Evolutionary conservation across 352 stramenopile genomes (phyloP), one percentile per base, ranked within the genome.

Genomic region (Peronospora farinosa): DNA sequence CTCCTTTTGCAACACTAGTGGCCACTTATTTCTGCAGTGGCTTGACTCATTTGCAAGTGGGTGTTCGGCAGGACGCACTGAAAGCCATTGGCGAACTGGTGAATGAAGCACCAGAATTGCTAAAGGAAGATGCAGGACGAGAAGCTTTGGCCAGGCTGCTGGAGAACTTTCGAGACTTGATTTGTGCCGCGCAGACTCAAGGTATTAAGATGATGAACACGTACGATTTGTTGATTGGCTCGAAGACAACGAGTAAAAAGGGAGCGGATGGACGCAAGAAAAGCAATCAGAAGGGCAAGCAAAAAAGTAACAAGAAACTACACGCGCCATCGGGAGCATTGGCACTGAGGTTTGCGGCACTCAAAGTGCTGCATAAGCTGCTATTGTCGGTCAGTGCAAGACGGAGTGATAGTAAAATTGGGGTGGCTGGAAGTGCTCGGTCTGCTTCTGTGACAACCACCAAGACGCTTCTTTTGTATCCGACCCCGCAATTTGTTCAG

Each of bases 11-110:
- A 10, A 78, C 71, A 47, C 75, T 92, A 16, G 71, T 92, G 13
- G 47, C 65, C 7, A 79, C 86, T 39, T 92, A 88, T 53, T 84
- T 88, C 46, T 88, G 74, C 69, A 89, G 77, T 41, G 81, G 81
- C 0, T 46, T 92, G 37, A 92, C 81, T 21, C 81, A 92, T 38
- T 47, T 92, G 37, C 80, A 92, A 55, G 54, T 85, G 25, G 75
- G 81, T 13, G 76, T 92, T 16, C 71, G 78, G 8, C 76, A 86
- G 36, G 81, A 92, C 53, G 79, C 76, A 12, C 60, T 92, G 1
- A 69, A 67, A 16, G 73, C 73, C n/a, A 92, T 92, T 50, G 69
- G 65, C 2, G 69, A 70, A 17, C 28, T 90, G 15, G 66, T 92
- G 17, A 78, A 89, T 8, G 58, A 70, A 31, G 69, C 65, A 9